These are phyloP conservation scores for Auricularia heimuer DNA, from an alignment of 768 basidiomycete genomes.

Conservation along the genomic window DNA sequence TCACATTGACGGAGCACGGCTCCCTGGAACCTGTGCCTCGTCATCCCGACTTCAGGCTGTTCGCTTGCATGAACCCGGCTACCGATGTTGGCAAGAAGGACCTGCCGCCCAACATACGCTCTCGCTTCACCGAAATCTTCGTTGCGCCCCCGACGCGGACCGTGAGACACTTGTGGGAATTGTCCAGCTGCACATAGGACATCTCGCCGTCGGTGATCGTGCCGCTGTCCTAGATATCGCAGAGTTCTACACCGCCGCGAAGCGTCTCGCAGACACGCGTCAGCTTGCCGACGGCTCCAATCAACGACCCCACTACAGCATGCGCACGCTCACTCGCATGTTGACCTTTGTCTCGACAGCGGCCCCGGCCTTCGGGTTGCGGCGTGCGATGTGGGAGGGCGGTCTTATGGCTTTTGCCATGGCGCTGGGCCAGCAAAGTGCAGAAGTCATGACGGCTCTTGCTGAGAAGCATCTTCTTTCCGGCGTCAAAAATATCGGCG, in stretches of 20 bases:
- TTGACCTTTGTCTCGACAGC: constrained; percentile 84
- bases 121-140: constrained; percentile 91
- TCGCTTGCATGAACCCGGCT: constrained; percentile 99
- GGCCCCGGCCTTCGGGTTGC: constrained; percentile 62
- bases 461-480: constrained; percentile 71
- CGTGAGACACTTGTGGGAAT: constrained; percentile 82
- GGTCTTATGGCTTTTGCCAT: constrained; percentile 98
- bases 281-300: constrained; percentile 91
- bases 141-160: constrained; percentile 93
- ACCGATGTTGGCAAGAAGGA: constrained; percentile 99
- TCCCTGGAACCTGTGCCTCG: constrained; percentile 82
- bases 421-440: constrained; percentile 71
- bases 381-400: constrained; percentile 90
- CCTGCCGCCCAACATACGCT: constrained; percentile 80
- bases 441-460: constrained; percentile 51
- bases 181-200: constrained; percentile 81
- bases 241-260: constrained; percentile 80
- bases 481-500: constrained; percentile 69
- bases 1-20: constrained; percentile 89
- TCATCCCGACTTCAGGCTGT: constrained; percentile 91
- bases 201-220: constrained; percentile 73
- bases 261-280: constrained; percentile 59
- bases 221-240: constrained; percentile 82
- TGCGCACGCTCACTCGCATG: constrained; percentile 89
- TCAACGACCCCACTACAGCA: constrained; percentile 88